Conservation (phyloP, 805 yeast genomes). For the Torulaspora franciscae region DNA sequence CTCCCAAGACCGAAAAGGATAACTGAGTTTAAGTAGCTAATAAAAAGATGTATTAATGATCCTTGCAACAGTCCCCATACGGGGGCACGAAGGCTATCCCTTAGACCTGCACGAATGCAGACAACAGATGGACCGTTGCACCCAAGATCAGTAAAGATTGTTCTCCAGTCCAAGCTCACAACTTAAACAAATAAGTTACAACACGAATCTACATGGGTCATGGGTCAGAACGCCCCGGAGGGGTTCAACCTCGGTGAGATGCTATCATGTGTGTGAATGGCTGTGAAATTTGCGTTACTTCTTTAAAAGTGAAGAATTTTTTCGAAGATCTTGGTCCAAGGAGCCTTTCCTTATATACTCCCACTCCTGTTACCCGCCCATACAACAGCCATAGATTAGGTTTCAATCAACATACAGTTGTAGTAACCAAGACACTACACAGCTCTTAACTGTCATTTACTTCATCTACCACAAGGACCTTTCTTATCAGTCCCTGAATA, state of each 20-base stretch:
- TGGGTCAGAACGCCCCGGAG: slow-evolving; percentile 62
- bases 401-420: neutral
- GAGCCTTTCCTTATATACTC: slow-evolving; percentile 7
- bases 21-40: slow-evolving; percentile 6
- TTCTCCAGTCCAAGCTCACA: slow-evolving; percentile 56
- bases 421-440: no score
- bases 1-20: neutral
- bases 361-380: slow-evolving; percentile 7
- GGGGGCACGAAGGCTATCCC: slow-evolving; percentile 74
- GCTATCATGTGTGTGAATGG: slow-evolving; percentile 55
- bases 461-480: no score
- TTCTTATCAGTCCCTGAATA: no score
- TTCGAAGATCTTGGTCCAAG: neutral
- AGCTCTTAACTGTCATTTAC: no score
- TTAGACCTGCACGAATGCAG: slow-evolving; percentile 45
- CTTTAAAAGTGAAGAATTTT: slow-evolving; percentile 13
- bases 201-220: slow-evolving; percentile 56
- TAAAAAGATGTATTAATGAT: slow-evolving; percentile 37
- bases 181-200: slow-evolving; percentile 20
- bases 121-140: slow-evolving; percentile 60
- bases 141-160: slow-evolving; percentile 59
- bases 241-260: slow-evolving; percentile 68
- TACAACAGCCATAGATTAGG: neutral
- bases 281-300: slow-evolving; percentile 62
- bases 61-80: slow-evolving; percentile 61